Evolutionary conservation across 208 protist species (phyloP).

Genomic region (Leishmania gerbilli): DNA sequence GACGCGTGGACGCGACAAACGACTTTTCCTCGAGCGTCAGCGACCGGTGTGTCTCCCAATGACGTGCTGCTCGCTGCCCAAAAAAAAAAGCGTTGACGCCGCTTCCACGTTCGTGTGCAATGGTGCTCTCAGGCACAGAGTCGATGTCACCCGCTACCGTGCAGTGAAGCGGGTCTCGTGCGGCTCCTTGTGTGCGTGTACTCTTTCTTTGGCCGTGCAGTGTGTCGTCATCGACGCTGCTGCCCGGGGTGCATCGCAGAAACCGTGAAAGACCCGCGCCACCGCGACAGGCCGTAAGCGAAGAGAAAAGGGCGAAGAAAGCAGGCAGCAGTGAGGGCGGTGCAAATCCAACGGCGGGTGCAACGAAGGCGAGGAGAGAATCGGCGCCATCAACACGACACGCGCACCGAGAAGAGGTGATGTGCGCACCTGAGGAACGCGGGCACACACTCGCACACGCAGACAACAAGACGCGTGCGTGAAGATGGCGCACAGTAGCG

Average conservation of each 20-base stretch:
- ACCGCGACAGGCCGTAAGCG: neutral
- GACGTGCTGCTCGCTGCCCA: neutral
- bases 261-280: neutral
- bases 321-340: neutral
- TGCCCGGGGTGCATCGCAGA: neutral
- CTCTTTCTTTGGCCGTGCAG: neutral
- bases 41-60: neutral
- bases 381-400: neutral
- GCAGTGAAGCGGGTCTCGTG: neutral
- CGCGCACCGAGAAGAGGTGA: neutral
- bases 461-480: neutral
- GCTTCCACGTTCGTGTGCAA: neutral
- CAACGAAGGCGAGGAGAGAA: neutral
- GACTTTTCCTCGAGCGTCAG: neutral
- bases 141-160: neutral
- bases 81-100: neutral
- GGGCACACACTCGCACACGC: neutral
- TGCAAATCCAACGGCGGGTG: neutral
- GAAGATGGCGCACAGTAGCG: neutral
- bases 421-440: neutral
- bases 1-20: neutral
- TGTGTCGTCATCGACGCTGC: neutral
- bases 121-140: neutral
- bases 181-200: neutral
- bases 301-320: neutral